These are phyloP conservation scores for Wickerhamomyces chaumierensis DNA, from an alignment of 805 yeast species.

Conservation along the genomic window DNA sequence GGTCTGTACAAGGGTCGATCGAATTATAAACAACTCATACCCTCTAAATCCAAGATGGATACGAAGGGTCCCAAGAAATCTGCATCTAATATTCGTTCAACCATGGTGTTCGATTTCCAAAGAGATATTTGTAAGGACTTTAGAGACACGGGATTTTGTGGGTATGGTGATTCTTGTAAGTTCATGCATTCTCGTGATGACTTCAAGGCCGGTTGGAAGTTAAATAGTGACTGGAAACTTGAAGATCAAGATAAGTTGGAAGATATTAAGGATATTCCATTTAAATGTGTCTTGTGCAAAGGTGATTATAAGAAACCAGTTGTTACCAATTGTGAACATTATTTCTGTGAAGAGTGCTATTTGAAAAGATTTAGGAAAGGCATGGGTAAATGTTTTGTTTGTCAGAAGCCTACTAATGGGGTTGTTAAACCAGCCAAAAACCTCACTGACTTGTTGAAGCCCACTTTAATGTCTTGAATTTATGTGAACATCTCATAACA, in stretches of 20 bases:
- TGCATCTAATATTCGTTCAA: constrained; percentile 42
- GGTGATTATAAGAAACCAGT: constrained; percentile 43
- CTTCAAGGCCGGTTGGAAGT: constrained; percentile 57
- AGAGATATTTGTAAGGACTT: constrained; percentile 93
- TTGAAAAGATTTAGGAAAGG: constrained; percentile 30
- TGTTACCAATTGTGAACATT: constrained; percentile 49
- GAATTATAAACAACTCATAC: constrained; percentile 17
- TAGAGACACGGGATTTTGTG: constrained; percentile 87
- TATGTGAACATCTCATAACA: no score
- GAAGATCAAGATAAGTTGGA: constrained; percentile 13
- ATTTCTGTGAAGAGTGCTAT: constrained; percentile 55
- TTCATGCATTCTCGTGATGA: constrained; percentile 87
- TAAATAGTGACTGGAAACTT: constrained; percentile 61
- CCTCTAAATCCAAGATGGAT: constrained; percentile 12
- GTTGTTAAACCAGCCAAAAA: constrained; percentile 41
- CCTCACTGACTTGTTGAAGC: constrained; percentile 17
- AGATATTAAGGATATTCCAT: constrained; percentile 31
- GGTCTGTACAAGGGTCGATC: constrained; percentile 20
- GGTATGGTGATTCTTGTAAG: constrained; percentile 95
- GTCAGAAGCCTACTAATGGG: constrained; percentile 53
- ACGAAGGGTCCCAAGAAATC: constrained; percentile 29
- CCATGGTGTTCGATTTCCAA: constrained; percentile 73
- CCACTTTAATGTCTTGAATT: no score
- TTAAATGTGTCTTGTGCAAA: constrained; percentile 53
- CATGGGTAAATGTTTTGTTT: constrained; percentile 37